These are phyloP conservation scores for Penicillium rolfsii DNA, from an alignment of 2,329 filamentous ascomycete genomes.

Conservation along the genomic window DNA sequence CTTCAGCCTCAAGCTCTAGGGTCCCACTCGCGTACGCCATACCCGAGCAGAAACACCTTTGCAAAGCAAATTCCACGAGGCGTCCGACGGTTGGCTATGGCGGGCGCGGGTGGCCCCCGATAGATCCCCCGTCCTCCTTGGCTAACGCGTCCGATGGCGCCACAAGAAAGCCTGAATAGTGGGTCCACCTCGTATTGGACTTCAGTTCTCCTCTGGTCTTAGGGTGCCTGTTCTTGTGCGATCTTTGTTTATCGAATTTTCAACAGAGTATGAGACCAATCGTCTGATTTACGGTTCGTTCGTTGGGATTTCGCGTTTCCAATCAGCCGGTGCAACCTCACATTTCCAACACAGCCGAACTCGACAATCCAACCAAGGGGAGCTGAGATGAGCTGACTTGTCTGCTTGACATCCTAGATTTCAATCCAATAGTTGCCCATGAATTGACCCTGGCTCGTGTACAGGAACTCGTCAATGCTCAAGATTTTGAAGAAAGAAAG, in stretches of 20 bases:
- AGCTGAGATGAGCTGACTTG: not conserved
- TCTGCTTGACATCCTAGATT: not conserved
- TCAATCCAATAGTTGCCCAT: not conserved
- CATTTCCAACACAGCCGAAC: not conserved
- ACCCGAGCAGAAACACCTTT: not conserved
- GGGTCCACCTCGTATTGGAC: not conserved
- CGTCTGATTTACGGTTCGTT: not conserved
- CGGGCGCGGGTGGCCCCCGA: not conserved
- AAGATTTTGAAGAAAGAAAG: too few species aligned
- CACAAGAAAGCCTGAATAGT: not conserved
- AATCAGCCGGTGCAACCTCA: not conserved
- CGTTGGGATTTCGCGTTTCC: not conserved
- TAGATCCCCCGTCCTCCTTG: not conserved
- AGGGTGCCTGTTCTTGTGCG: not conserved
- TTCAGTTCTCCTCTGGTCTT: not conserved
- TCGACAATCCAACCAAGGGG: not conserved
- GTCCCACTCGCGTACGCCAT: conserved; percentile 1
- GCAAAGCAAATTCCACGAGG: not conserved
- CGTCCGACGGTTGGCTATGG: not conserved
- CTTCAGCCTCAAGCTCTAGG: not conserved
- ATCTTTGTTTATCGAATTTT: not conserved
- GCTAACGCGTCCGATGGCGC: not conserved
- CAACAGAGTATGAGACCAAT: not conserved
- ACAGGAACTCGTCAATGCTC: not conserved
- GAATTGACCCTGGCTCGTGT: not conserved